Evolutionary conservation across 1,284 basidiomycete species (phyloP), one percentile per base, ranked within the genome.

Genomic region (Stereum hirsutum): DNA sequence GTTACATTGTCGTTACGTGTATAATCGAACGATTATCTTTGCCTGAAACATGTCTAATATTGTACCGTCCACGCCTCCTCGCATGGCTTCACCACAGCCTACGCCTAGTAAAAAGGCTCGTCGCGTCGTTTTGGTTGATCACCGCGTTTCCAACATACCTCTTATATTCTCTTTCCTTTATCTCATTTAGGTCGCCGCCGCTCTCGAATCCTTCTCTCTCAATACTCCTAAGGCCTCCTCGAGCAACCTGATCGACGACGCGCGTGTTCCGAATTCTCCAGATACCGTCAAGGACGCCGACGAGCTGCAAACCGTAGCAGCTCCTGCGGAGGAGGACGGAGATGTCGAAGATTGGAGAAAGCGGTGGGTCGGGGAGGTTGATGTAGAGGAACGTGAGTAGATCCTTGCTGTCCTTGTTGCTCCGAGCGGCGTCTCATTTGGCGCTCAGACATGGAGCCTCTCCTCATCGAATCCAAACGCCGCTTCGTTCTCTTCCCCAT

Each of bases 401-500:
- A 61, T 25, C 61, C 40, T 55, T 31, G 14, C 17, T 17, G 21
- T 14, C n/a, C n/a, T n/a, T n/a, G n/a, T n/a, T n/a, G n/a, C n/a
- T n/a, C n/a, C n/a, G n/a, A n/a, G n/a, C n/a, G n/a, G n/a, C n/a
- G n/a, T n/a, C n/a, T n/a, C n/a, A 42, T 36, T 23, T 26, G n/a
- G 10, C 24, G 37, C 10, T 17, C 42, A 44, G 42, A 26, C 36
- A 25, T 47, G 82, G 82, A 68, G 59, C 90, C 90, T 27, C 71
- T 94, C 8, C 71, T 94, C 43, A 83, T 82, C 53, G 84, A 88
- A 58, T 84, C 87, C 2, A 77, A 73, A 51, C 77, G 79, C 46
- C 84, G 89, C 2, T 95, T 95, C 54, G 91, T 96, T 11, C 72
- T 96, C 19, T 96, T 94, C 69, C 92, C 93, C 19, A 96, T 97